Evolutionary conservation across 2,329 filamentous ascomycete genomes (phyloP).

Genomic region (Phoma sp.): DNA sequence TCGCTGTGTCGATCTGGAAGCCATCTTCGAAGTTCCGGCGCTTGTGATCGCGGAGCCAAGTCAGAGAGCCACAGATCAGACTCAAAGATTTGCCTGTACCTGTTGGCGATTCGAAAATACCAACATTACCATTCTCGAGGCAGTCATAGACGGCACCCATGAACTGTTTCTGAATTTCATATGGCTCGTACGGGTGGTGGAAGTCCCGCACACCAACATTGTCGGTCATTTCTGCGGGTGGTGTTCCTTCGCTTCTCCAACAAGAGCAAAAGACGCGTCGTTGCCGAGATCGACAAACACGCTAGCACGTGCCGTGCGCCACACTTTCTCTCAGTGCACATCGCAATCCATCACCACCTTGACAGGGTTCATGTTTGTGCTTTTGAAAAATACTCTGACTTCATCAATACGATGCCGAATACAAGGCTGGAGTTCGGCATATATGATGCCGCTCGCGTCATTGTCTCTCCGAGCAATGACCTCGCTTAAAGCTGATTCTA

Average conservation of each 20-base stretch:
- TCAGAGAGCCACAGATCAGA: slow-evolving; percentile 85
- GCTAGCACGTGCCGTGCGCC: background rate
- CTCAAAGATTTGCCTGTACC: slow-evolving; percentile 93
- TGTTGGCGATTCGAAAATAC: slow-evolving; percentile 92
- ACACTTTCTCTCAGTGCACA: background rate
- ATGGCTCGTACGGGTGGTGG: slow-evolving; percentile 86
- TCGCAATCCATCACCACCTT: background rate
- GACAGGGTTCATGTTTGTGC: background rate
- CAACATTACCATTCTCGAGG: slow-evolving; percentile 79
- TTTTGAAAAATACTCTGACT: no score
- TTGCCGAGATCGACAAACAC: background rate
- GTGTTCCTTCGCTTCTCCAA: background rate
- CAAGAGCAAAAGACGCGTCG: background rate
- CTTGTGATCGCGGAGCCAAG: slow-evolving; percentile 89
- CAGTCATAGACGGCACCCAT: slow-evolving; percentile 85
- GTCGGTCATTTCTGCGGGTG: slow-evolving; percentile 25
- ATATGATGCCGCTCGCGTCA: no score
- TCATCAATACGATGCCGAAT: no score
- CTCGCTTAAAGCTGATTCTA: no score
- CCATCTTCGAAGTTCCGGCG: slow-evolving; percentile 64
- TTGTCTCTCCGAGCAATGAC: no score
- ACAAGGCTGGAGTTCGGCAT: no score
- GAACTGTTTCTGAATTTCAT: slow-evolving; percentile 85
- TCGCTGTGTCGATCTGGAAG: slow-evolving; percentile 55
- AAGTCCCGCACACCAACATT: slow-evolving; percentile 62